Evolutionary conservation across 257 asterid species (phyloP).

Genomic region (Coffea canephora): DNA sequence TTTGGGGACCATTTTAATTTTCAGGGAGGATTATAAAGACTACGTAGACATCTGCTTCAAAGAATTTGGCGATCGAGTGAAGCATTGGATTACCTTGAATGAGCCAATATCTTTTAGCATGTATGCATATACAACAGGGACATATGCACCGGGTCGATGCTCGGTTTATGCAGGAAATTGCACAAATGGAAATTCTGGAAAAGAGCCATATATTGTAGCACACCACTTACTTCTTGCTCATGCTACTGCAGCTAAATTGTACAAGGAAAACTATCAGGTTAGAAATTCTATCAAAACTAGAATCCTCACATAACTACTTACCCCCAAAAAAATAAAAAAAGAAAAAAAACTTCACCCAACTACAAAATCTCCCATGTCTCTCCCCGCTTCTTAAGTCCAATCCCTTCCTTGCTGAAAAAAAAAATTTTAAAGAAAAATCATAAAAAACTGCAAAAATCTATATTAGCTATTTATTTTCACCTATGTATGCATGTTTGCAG

Average conservation of each 20-base stretch:
- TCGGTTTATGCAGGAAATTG: conserved; percentile 3
- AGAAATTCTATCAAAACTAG: not conserved
- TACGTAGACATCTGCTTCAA: conserved; percentile 32
- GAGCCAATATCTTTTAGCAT: conserved; percentile 21
- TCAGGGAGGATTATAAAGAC: conserved; percentile 24
- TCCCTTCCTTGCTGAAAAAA: no score
- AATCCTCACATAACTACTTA: not conserved
- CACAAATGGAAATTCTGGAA: conserved; percentile 27
- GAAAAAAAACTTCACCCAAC: not conserved
- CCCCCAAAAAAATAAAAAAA: no score
- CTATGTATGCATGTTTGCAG: not conserved
- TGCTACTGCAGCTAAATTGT: conserved; percentile 28
- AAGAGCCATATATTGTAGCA: conserved; percentile 34
- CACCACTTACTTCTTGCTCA: conserved; percentile 37
- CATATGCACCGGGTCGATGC: conserved; percentile 31
- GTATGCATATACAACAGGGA: conserved; percentile 24
- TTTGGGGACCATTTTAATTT: not conserved
- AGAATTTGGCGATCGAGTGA: conserved; percentile 37
- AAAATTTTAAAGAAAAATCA: no score
- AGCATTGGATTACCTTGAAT: conserved; percentile 33
- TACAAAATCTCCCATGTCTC: no score
- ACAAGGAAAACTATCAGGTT: conserved; percentile 28
- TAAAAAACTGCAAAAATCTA: not conserved
- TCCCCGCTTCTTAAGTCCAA: no score
- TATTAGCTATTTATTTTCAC: not conserved